phyloP scores from a whole-genome alignment of 345 rosid species.

The Geranium rotundifolium region DNA sequence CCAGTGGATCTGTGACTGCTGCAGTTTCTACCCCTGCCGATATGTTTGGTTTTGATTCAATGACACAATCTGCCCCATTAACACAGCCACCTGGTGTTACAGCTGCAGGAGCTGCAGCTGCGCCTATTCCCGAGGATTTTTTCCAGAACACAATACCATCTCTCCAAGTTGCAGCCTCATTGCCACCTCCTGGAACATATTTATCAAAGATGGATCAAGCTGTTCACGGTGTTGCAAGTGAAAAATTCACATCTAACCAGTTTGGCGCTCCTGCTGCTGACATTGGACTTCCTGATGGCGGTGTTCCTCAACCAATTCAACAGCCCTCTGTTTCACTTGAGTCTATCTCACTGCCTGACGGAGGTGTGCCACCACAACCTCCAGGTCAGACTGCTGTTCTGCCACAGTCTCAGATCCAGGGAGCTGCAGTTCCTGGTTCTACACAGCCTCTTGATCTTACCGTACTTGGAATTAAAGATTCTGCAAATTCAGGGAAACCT shows the following conservation, averaged over 20 bases:
- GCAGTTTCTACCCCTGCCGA: slow-evolving; percentile 48
- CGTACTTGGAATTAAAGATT: slow-evolving; percentile 62
- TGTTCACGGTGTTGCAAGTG: slow-evolving; percentile 33
- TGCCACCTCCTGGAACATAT: slow-evolving; percentile 85
- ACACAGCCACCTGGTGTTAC: slow-evolving; percentile 32
- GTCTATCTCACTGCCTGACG: slow-evolving; percentile 69
- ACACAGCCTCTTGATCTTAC: slow-evolving; percentile 92
- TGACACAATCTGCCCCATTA: slow-evolving; percentile 33
- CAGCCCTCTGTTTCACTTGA: slow-evolving; percentile 25
- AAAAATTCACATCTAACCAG: slow-evolving; percentile 27
- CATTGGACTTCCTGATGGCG: slow-evolving; percentile 71
- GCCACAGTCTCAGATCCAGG: slow-evolving; percentile 34
- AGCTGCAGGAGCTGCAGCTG: slow-evolving; percentile 15
- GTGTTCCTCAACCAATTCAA: slow-evolving; percentile 50
- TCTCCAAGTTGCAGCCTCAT: slow-evolving; percentile 64
- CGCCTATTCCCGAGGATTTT: slow-evolving; percentile 92
- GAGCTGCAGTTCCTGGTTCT: slow-evolving; percentile 36
- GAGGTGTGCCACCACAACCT: slow-evolving; percentile 74
- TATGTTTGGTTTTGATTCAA: slow-evolving; percentile 53
- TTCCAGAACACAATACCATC: slow-evolving; percentile 90
- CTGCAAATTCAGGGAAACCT: slow-evolving; percentile 60
- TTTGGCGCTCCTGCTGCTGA: slow-evolving; percentile 30
- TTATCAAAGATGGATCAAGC: slow-evolving; percentile 64
- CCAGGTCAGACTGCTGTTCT: slow-evolving; percentile 26
- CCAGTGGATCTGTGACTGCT: slow-evolving; percentile 23